Evolutionary conservation across 768 basidiomycete species (phyloP).

Genomic region (Kwoniella bestiolae): DNA sequence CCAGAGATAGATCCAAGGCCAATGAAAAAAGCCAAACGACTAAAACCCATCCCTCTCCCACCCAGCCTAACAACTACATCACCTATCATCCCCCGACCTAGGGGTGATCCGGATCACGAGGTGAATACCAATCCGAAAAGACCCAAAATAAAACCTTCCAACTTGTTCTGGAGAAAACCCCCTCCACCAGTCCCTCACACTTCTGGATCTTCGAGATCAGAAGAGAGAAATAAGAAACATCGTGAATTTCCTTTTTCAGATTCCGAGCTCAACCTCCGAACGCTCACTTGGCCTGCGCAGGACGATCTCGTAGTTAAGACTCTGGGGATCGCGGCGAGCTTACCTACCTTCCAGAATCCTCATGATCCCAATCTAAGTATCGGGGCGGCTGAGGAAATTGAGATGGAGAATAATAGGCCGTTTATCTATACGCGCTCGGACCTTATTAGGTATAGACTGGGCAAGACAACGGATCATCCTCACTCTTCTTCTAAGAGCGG

Average conservation of each 20-base stretch:
- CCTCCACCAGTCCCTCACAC: neutral
- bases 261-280: neutral
- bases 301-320: constrained; percentile 1
- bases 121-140: neutral
- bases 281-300: neutral
- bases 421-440: constrained; percentile 9
- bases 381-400: no score
- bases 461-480: neutral
- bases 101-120: neutral
- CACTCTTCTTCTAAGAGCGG: neutral
- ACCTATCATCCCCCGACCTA: no score
- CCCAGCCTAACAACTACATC: neutral
- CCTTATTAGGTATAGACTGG: constrained; percentile 4
- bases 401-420: neutral
- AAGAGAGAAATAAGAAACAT: neutral
- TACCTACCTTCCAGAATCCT: neutral
- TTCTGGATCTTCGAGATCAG: neutral
- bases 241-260: constrained; percentile 3
- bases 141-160: constrained; percentile 5
- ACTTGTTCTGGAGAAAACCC: constrained; percentile 8
- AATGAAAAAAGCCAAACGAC: constrained; percentile 2
- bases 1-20: neutral
- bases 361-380: no score
- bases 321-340: constrained; percentile 3
- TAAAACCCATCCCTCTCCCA: neutral